These are phyloP conservation scores for Neurospora sp. DNA, from an alignment of 495 filamentous ascomycete genomes.

Conservation along the genomic window DNA sequence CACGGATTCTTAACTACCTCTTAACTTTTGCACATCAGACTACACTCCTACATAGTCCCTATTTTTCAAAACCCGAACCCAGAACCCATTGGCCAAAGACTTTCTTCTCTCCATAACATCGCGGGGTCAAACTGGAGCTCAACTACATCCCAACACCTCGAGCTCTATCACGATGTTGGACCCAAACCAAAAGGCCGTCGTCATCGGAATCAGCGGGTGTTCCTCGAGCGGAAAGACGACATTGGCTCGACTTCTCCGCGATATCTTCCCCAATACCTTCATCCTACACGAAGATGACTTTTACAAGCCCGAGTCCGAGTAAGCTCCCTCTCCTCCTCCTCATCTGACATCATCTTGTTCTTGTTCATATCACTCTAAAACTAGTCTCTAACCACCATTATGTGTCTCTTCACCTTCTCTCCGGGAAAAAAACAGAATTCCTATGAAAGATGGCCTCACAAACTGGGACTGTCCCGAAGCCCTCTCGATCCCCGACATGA, in stretches of 20 bases:
- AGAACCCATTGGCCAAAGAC: not conserved
- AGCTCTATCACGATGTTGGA: not conserved
- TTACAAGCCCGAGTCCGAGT: slow-evolving; percentile 67
- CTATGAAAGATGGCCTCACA: slow-evolving; percentile 45
- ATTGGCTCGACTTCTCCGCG: slow-evolving; percentile 60
- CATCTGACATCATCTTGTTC: not conserved
- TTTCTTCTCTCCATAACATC: not conserved
- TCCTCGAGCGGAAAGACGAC: slow-evolving; percentile 78
- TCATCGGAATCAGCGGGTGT: slow-evolving; percentile 65
- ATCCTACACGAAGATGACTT: slow-evolving; percentile 94
- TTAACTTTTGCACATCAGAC: not conserved
- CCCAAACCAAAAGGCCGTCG: slow-evolving; percentile 35
- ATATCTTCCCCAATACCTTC: slow-evolving; percentile 61
- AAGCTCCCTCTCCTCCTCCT: slow-evolving; percentile 10
- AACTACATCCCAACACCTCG: no score
- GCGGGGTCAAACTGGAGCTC: not conserved
- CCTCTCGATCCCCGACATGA: slow-evolving; percentile 57
- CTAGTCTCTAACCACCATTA: not conserved
- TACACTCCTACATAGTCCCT: not conserved
- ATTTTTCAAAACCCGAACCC: not conserved
- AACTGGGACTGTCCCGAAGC: slow-evolving; percentile 84
- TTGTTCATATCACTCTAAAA: not conserved
- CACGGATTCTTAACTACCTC: not conserved
- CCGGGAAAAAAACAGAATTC: slow-evolving; percentile 26
- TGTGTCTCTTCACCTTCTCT: not conserved